phyloP scores from a whole-genome alignment of 2,329 filamentous ascomycete genomes.

The Colletotrichum phormii region DNA sequence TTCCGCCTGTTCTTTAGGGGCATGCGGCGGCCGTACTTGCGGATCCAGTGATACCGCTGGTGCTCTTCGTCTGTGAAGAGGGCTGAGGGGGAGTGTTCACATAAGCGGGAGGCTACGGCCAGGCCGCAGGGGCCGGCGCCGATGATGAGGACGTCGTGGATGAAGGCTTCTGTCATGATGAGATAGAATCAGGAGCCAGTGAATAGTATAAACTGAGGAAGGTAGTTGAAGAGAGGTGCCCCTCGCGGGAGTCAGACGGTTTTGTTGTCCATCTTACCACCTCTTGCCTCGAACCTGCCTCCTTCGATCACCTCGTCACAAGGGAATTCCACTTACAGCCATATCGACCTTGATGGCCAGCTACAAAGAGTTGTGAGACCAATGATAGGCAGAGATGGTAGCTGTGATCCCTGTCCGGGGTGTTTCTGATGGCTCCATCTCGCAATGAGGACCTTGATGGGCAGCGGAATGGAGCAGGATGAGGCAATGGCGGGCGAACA shows the following conservation, averaged over 20 bases:
- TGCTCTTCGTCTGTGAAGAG: constrained; percentile 89
- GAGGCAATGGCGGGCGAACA: not conserved
- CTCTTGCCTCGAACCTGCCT: not conserved
- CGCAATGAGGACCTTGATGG: constrained; percentile 32
- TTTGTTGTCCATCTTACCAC: constrained; percentile 14
- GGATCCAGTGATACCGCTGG: constrained; percentile 83
- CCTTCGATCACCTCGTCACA: not conserved
- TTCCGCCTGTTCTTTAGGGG: constrained; percentile 65
- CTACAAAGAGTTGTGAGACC: not conserved
- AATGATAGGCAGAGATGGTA: constrained; percentile 10
- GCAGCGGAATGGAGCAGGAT: constrained; percentile 12
- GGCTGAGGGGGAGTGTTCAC: constrained; percentile 79
- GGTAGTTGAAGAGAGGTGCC: not conserved
- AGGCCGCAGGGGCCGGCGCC: constrained; percentile 82
- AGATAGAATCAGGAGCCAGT: not conserved
- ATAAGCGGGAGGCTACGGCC: constrained; percentile 77
- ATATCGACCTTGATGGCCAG: constrained; percentile 32
- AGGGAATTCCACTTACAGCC: constrained; percentile 1
- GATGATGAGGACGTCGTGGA: constrained; percentile 77
- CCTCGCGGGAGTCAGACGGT: not conserved
- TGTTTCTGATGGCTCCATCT: constrained; percentile 22
- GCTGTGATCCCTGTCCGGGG: constrained; percentile 27
- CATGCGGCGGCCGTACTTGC: constrained; percentile 71
- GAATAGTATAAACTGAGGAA: not conserved
- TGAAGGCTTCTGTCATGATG: constrained; percentile 27